These are phyloP conservation scores for Hypoxylon sp. DNA, from an alignment of 2,329 filamentous ascomycete species.

Conservation along the genomic window DNA sequence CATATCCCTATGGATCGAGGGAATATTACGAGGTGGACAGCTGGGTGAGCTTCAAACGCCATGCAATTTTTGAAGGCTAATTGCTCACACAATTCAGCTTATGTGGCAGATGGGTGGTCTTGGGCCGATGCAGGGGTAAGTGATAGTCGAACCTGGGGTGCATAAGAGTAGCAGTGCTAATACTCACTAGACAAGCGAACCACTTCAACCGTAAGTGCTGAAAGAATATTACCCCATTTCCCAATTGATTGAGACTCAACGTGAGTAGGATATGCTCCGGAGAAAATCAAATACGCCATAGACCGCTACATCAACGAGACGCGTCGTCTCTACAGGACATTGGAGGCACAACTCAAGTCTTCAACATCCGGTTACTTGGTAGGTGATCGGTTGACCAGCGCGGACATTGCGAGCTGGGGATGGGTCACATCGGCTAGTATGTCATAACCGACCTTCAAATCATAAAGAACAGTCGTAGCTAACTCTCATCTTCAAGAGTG, in stretches of 20 bases:
- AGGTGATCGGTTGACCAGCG: slow-evolving; percentile 75
- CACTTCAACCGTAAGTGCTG: slow-evolving; percentile 72
- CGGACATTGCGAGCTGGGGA: slow-evolving; percentile 82
- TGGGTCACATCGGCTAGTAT: slow-evolving; percentile 70
- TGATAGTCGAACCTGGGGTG: neutral
- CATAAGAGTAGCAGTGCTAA: slow-evolving; percentile 15
- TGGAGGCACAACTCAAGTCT: slow-evolving; percentile 74
- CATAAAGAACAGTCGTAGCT: too few species aligned
- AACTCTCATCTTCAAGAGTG: too few species aligned
- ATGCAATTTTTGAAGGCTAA: neutral
- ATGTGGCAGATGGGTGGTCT: slow-evolving; percentile 83
- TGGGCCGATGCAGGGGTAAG: slow-evolving; percentile 77
- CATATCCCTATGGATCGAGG: slow-evolving; percentile 74
- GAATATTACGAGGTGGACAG: slow-evolving; percentile 83
- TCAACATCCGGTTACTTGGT: slow-evolving; percentile 67
- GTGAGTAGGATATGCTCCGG: slow-evolving; percentile 73
- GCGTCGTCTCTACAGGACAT: slow-evolving; percentile 78
- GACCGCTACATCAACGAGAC: slow-evolving; percentile 86
- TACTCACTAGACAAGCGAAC: slow-evolving; percentile 69
- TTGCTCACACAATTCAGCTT: slow-evolving; percentile 51
- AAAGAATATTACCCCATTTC: neutral
- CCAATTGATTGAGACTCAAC: slow-evolving; percentile 1
- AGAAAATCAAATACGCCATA: slow-evolving; percentile 83
- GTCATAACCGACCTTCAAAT: too few species aligned
- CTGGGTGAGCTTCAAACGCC: slow-evolving; percentile 64